These are phyloP conservation scores for Psilocybe tampanensis DNA, from an alignment of 768 basidiomycete species.

Conservation along the genomic window DNA sequence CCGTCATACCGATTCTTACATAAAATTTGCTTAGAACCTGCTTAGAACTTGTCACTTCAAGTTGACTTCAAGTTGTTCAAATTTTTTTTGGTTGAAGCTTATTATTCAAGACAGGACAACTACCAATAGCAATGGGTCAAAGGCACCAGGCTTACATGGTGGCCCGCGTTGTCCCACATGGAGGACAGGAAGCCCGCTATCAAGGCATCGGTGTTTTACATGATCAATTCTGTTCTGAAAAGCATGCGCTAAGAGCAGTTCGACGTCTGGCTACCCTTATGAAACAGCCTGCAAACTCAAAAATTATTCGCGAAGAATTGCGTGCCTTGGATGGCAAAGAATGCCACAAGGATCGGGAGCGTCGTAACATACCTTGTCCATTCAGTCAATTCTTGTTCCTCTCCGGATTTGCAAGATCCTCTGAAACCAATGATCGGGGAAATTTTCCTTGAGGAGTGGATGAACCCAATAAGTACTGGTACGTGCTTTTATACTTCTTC, in stretches of 20 bases:
- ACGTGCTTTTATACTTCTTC: background rate
- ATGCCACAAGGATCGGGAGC: background rate
- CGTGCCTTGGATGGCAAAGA: conserved; percentile 19
- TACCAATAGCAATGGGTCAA: too few species aligned
- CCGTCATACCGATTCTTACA: too few species aligned
- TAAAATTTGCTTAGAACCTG: too few species aligned
- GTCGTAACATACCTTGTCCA: conserved; percentile 29
- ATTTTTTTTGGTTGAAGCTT: too few species aligned
- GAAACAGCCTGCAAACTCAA: conserved; percentile 36
- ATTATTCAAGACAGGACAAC: too few species aligned
- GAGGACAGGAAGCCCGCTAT: conserved; percentile 26
- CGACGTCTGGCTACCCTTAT: conserved; percentile 35
- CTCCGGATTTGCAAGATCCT: conserved; percentile 24
- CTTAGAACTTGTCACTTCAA: too few species aligned
- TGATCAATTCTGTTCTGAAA: conserved; percentile 42
- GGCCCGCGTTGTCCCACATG: conserved; percentile 31
- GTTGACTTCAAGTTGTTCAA: too few species aligned
- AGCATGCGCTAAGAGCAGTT: conserved; percentile 31
- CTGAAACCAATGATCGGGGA: background rate
- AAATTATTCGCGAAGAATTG: conserved; percentile 38
- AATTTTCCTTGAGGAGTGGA: too few species aligned
- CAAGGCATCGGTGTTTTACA: conserved; percentile 43
- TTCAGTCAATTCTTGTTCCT: conserved; percentile 33
- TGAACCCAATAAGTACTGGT: background rate
- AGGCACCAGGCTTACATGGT: conserved; percentile 44